Evolutionary conservation across 345 rosid species (phyloP), one percentile per base, ranked within the genome.

Genomic region (Gossypium ekmanianum): DNA sequence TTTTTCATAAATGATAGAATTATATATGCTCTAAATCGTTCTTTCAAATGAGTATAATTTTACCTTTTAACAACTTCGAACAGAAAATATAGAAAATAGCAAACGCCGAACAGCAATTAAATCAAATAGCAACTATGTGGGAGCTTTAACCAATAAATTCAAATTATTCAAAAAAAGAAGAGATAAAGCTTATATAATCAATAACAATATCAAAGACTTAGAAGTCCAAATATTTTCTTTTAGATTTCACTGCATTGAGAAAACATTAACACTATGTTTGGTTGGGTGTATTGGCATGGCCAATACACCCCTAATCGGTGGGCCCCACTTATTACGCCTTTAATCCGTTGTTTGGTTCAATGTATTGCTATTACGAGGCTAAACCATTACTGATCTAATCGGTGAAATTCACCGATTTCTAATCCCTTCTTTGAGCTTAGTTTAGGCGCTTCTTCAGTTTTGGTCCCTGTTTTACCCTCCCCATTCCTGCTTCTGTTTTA

Each of bases 201-300:
- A 61, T 5, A 34, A 59, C 12, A 27, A 61, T 58, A 61, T 12
- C 3, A 18, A 66, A 44, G 17, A 66, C 55, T 67, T 47, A 47
- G 29, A 48, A 47, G 2, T 47, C 10, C 14, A 13, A 13, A 17
- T 68, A 58, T 69, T 69, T 51, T 27, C 24, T 27, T 51, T 51
- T 44, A 70, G 51, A 51, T 54, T 69, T 44, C 22, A 62, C 11
- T 41, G 43, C 47, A 16, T 74, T 66, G 65, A 56, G n/a, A 58
- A 69, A 45, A 16, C 66, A 44, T 45, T 39, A 18, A 18, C 20
- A 18, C 20, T 18, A 18, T 18, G 20, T 18, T 18, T 18, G 20
- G 20, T 18, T 18, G 20, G 20, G 20, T 18, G 20, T 18, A 18
- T 18, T 18, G 20, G 20, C 0, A n/a, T n/a, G n/a, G n/a, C n/a